These are phyloP conservation scores for Penicillium sclerotigenum DNA, from an alignment of 2,329 filamentous ascomycete genomes.

Conservation along the genomic window DNA sequence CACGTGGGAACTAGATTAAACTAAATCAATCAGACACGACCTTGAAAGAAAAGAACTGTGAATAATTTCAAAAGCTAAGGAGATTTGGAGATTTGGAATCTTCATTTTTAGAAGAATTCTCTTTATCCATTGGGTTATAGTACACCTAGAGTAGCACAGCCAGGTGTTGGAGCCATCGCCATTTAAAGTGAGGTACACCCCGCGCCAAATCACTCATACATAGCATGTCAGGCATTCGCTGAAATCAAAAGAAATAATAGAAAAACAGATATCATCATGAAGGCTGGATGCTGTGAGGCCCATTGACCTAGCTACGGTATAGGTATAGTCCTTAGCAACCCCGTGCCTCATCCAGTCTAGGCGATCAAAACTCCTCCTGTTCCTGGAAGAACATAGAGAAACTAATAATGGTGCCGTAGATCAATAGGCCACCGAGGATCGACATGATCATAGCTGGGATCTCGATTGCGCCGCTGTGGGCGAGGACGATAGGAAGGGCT, in stretches of 20 bases:
- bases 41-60: not conserved
- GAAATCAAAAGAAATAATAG: slow-evolving; percentile 18
- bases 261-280: slow-evolving; percentile 20
- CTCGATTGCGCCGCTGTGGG: slow-evolving; percentile 79
- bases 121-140: slow-evolving; percentile 24
- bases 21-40: not conserved
- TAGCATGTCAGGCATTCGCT: slow-evolving; percentile 22
- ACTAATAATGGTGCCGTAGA: slow-evolving; percentile 97
- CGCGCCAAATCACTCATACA: slow-evolving; percentile 18
- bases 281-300: not conserved
- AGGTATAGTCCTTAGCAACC: not conserved
- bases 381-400: slow-evolving; percentile 99
- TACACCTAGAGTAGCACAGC: slow-evolving; percentile 20
- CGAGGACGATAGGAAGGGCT: slow-evolving; percentile 86
- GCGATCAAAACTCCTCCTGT: slow-evolving; percentile 79
- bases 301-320: not conserved
- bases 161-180: slow-evolving; percentile 13
- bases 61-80: not conserved
- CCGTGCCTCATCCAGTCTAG: not conserved
- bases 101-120: slow-evolving; percentile 8
- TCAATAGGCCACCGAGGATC: slow-evolving; percentile 83
- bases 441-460: slow-evolving; percentile 92
- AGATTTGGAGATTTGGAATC: not conserved
- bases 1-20: slow-evolving; percentile 15
- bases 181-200: slow-evolving; percentile 7